Percentiles rank a stretch among this genome's conserved stretches.
Evolutionary conservation across 116 monocot species (phyloP).

Genomic region (Phalaenopsis hybrid): DNA sequence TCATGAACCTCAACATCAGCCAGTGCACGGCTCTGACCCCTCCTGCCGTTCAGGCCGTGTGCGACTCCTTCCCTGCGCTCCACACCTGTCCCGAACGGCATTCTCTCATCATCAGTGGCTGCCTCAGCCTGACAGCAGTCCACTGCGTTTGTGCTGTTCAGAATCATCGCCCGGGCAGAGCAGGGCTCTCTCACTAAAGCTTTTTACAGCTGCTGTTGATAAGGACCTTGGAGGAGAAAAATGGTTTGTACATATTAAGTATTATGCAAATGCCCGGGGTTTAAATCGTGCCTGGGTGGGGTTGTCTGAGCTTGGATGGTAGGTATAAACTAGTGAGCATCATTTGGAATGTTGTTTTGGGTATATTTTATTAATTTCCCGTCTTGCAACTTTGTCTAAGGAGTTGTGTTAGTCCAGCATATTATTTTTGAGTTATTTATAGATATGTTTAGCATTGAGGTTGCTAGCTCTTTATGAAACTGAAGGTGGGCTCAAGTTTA

Average conservation of each 20-base stretch:
- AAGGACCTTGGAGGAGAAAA: neutral
- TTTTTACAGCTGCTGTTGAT: neutral
- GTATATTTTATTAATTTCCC: no score
- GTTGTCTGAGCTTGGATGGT: no score
- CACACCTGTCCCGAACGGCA: slow-evolving; percentile 81
- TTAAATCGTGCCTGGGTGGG: neutral
- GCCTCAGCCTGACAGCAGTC: slow-evolving; percentile 83
- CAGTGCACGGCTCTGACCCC: slow-evolving; percentile 95
- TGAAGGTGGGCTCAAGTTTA: no score
- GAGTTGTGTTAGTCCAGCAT: no score
- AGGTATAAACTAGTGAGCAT: neutral
- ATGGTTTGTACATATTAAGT: neutral
- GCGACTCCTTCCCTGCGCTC: slow-evolving; percentile 78
- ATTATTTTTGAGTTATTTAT: no score
- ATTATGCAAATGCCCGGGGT: neutral
- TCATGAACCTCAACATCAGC: slow-evolving; percentile 82
- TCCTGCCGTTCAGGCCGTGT: slow-evolving; percentile 80
- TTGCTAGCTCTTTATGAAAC: no score
- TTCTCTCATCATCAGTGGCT: slow-evolving; percentile 89
- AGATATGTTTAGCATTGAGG: no score
- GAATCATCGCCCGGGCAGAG: slow-evolving; percentile 27
- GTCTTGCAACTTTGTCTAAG: no score
- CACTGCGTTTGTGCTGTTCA: slow-evolving; percentile 75
- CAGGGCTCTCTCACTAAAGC: slow-evolving; percentile 16
- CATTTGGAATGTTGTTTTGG: neutral